phyloP scores from a whole-genome alignment of 768 basidiomycete species.

The Leccinum incarnatum region DNA sequence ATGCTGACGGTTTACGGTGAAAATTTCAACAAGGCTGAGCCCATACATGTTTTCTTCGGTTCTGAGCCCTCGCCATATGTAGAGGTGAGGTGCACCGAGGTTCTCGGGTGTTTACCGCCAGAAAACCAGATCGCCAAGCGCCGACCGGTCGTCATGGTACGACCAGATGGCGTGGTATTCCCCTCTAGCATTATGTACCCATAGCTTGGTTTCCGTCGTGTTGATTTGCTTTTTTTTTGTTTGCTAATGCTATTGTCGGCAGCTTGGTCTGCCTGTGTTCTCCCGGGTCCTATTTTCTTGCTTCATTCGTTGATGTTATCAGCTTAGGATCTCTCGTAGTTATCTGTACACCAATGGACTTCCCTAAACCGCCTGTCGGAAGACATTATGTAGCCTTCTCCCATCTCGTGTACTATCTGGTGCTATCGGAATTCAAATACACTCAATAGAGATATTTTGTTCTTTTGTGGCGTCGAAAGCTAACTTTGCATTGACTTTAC shows the following conservation, averaged over 20 bases:
- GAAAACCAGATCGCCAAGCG: constrained; percentile 65
- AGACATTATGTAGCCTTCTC: constrained; percentile 32
- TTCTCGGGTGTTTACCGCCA: constrained; percentile 77
- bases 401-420: constrained; percentile 24
- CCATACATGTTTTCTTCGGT: constrained; percentile 82
- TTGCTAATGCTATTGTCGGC: constrained; percentile 24
- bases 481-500: constrained; percentile 4
- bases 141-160: constrained; percentile 76
- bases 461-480: constrained; percentile 12
- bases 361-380: constrained; percentile 19
- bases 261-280: constrained; percentile 27
- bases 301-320: constrained; percentile 20
- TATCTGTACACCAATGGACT: constrained; percentile 33
- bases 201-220: constrained; percentile 36
- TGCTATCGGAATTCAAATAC: constrained; percentile 19
- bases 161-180: constrained; percentile 84
- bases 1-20: constrained; percentile 87
- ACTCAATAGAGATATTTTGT: constrained; percentile 16
- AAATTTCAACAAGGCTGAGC: constrained; percentile 82
- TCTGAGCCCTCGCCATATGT: constrained; percentile 83
- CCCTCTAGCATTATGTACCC: constrained; percentile 82
- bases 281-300: constrained; percentile 21
- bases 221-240: constrained; percentile 14
- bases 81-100: constrained; percentile 85
- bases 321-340: constrained; percentile 30